Evolutionary conservation across 306 rosid genomes (phyloP), one percentile per base, ranked within the genome.

Genomic region (Prunus mume): DNA sequence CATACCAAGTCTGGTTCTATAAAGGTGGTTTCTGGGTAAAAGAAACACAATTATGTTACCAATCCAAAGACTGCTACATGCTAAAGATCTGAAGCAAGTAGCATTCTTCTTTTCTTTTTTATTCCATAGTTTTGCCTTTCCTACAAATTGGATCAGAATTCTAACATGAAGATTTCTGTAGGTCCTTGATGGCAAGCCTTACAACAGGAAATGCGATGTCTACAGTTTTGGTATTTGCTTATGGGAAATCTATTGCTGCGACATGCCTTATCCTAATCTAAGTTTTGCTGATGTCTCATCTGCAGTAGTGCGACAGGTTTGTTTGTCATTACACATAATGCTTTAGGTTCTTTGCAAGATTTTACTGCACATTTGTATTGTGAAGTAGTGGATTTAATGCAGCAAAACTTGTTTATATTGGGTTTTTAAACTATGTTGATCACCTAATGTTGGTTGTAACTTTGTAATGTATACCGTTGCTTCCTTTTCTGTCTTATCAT

Each of bases 211-310:
- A 83, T 93, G 98, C 8, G 98, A 93, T 63, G 96, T 89, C 27
- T 93, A 93, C 63, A 93, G 98, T 82, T 90, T 88, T 71, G 98
- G 93, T 62, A 93, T 93, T 81, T 93, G 97, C 90, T 80, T 93
- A 77, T 93, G 98, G 98, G 98, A 93, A 81, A 85, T 89, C 62
- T 93, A 93, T 67, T 93, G 98, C 66, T 93, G 97, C 32, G 97
- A 88, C 54, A 93, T 93, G 97, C 97, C 98, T 58, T 94, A 88
- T 77, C 87, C 96, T 5, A 76, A 90, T 86, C 87, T 90, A 32
- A 87, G 94, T 83, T 91, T 91, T 79, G 91, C 91, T 1, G 96
- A 90, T 68, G 76, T 87, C 27, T 87, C 98, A 6, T 79, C 94
- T 5, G 96, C 94, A 7, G 97, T 90, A 46, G 96, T 91, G 46